These are phyloP conservation scores for Crataegus laevigata DNA, from an alignment of 306 rosid genomes.

Conservation along the genomic window DNA sequence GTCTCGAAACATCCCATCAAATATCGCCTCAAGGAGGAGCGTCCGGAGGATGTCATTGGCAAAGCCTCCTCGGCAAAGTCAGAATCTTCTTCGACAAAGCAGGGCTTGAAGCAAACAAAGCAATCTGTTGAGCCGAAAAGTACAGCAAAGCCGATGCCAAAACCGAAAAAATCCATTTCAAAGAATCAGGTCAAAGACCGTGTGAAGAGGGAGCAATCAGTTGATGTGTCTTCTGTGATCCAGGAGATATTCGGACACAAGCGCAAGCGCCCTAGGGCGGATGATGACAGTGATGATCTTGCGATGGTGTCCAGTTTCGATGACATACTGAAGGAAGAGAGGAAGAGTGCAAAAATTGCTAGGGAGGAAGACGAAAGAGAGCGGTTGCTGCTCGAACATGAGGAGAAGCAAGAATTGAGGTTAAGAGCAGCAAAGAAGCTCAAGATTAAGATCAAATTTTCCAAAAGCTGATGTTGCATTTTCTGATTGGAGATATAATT, in stretches of 20 bases:
- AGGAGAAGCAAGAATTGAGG: not conserved
- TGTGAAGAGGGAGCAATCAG: not conserved
- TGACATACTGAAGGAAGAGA: not conserved
- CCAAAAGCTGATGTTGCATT: not conserved
- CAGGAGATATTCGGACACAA: not conserved
- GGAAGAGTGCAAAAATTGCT: not conserved
- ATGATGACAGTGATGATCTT: not conserved
- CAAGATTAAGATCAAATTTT: not conserved
- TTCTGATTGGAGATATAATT: not conserved
- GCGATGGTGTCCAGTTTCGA: not conserved
- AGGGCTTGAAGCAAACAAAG: not conserved
- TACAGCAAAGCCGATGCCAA: not conserved
- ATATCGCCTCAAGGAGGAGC: not conserved
- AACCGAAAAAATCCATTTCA: not conserved
- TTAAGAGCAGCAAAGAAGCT: not conserved
- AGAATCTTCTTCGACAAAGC: not conserved
- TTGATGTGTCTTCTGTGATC: not conserved
- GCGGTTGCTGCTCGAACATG: not conserved
- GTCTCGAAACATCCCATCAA: not conserved
- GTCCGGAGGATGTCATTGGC: not conserved
- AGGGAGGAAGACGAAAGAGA: constrained; percentile 1
- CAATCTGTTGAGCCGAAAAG: not conserved
- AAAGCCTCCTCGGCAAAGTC: not conserved
- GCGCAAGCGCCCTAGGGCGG: not conserved
- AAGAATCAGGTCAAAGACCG: not conserved